Evolutionary conservation across 148 eudicot species (phyloP), one percentile per base, ranked within the genome.

Genomic region (Camellia sinensis): DNA sequence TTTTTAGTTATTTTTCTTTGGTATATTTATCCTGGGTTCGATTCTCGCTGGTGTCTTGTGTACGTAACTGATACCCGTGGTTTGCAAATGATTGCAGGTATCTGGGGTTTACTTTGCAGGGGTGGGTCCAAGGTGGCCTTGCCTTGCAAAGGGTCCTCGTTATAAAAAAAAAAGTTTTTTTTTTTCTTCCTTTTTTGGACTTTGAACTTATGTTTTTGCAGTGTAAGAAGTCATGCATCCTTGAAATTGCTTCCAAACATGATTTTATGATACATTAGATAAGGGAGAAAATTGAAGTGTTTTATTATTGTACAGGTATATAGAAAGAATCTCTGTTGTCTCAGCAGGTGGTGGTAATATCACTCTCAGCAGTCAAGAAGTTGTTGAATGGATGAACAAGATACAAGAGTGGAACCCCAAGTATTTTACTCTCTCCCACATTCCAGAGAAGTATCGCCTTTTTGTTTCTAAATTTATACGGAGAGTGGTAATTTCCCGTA

Each of bases 391-490:
- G 99, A 93, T 96, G 87, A 81, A 89, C 44, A 96, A 89, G 80
- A 89, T 96, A 50, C 97, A 93, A 69, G 86, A 88, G 15, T 96
- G 98, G 99, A 91, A 92, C 79, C 91, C 99, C 21, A 93, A 93
- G 82, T 92, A 81, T 74, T 96, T 93, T 83, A 96, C 98, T 2
- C 97, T 96, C 59, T 86, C 91, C 70, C 98, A 89, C 65, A 75
- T 92, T 68, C 98, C 97, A 0, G 89, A 84, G 22, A 88, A 96
- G 72, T 84, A 96, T 66, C 85, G 92, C 1, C 78, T 81, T 18
- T 82, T 83, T 65, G 92, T 92, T 63, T 89, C 93, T 21, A 96
- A 92, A 71, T 96, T 93, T 74, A 45, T 88, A n/a, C 91, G 99
- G 74, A 92, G 89, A 18, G 93, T 96, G 2, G 75, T 92, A 53